These are phyloP conservation scores for Agroathelia rolfsii DNA, from an alignment of 1,284 basidiomycete species.

Conservation along the genomic window DNA sequence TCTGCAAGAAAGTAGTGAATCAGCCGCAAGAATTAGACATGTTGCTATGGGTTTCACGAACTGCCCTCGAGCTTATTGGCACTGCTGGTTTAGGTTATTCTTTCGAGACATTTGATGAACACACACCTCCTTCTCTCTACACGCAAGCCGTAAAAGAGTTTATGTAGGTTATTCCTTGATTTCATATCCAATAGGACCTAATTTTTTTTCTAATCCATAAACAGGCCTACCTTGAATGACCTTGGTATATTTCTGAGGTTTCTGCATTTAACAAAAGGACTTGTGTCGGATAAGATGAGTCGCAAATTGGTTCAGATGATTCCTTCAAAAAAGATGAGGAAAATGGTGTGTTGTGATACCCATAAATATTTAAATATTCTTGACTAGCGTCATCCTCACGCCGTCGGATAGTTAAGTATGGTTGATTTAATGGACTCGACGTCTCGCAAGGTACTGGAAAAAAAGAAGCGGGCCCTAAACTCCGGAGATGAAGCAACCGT, in stretches of 20 bases:
- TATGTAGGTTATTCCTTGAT: too few species aligned
- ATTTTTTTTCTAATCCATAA: too few species aligned
- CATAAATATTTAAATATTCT: too few species aligned
- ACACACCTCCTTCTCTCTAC: too few species aligned
- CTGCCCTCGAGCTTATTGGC: conserved; percentile 23
- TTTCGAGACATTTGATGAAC: conserved; percentile 25
- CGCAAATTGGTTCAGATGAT: conserved; percentile 34
- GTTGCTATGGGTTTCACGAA: conserved; percentile 11
- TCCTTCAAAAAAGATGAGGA: conserved; percentile 31
- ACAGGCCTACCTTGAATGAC: conserved; percentile 37
- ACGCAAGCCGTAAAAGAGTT: conserved; percentile 20
- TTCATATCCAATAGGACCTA: too few species aligned
- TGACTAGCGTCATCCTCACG: conserved; percentile 5
- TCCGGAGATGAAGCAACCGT: conserved; percentile 23
- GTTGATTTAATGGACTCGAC: conserved; percentile 28
- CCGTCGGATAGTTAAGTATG: too few species aligned
- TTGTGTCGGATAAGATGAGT: conserved; percentile 32
- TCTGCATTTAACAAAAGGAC: conserved; percentile 32
- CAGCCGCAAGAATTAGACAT: too few species aligned
- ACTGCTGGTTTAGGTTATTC: conserved; percentile 29
- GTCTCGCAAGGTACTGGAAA: conserved; percentile 26
- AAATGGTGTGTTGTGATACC: too few species aligned
- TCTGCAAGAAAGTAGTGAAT: too few species aligned
- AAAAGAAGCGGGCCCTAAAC: conserved; percentile 27
- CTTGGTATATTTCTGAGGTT: conserved; percentile 36